Conservation (phyloP, 2,329 filamentous ascomycete species). For the Hypoxylon sp. region DNA sequence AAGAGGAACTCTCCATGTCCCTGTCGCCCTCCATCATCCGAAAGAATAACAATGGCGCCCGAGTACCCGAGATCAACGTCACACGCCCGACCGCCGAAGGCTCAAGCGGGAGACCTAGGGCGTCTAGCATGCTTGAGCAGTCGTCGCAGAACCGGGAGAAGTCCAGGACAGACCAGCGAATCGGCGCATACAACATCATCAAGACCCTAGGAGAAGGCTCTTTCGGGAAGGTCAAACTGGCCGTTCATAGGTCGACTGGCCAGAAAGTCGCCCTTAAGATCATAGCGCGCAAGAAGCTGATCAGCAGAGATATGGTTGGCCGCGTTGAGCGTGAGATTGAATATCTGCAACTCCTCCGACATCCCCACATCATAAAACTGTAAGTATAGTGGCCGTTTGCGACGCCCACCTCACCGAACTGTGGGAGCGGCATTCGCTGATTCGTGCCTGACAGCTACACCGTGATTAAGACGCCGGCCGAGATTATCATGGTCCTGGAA, state of each 20-base stretch:
- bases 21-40: conserved; percentile 74
- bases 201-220: conserved; percentile 95
- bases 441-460: conserved; percentile 74
- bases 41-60: conserved; percentile 55
- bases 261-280: conserved; percentile 99
- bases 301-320: conserved; percentile 97
- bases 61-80: conserved; percentile 55
- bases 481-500: conserved; percentile 99
- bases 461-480: conserved; percentile 91
- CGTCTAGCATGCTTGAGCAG: conserved; percentile 42
- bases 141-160: conserved; percentile 58
- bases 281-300: conserved; percentile 94
- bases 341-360: conserved; percentile 92
- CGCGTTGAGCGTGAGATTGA: conserved; percentile 98
- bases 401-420: neutral
- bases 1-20: conserved; percentile 86
- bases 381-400: conserved; percentile 59
- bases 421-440: conserved; percentile 44
- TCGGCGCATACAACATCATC: conserved; percentile 92
- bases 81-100: conserved; percentile 48
- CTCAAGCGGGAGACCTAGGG: conserved; percentile 49
- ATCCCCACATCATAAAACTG: conserved; percentile 99
- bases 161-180: conserved; percentile 80
- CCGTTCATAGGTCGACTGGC: conserved; percentile 89
- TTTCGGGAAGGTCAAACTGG: conserved; percentile 98